These are phyloP conservation scores for Penicillium sp. DNA, from an alignment of 2,329 filamentous ascomycete genomes.

Conservation along the genomic window DNA sequence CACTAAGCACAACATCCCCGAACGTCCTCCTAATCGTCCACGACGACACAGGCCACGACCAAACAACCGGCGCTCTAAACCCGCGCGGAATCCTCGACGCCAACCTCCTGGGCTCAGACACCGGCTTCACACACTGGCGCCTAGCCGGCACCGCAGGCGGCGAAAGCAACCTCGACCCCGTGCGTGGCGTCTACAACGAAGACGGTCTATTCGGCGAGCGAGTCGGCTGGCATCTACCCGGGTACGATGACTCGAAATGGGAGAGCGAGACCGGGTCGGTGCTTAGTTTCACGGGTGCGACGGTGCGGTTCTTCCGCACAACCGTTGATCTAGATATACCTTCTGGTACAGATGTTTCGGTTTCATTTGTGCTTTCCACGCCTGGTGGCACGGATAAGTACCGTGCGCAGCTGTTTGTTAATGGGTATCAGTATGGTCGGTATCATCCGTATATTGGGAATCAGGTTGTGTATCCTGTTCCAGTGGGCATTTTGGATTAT, in stretches of 20 bases:
- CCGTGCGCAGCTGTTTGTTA: slow-evolving; percentile 62
- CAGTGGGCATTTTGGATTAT: slow-evolving; percentile 61
- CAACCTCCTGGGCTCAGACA: slow-evolving; percentile 50
- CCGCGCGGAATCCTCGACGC: slow-evolving; percentile 47
- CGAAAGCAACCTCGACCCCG: slow-evolving; percentile 54
- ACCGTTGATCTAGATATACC: slow-evolving; percentile 54
- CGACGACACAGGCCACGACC: slow-evolving; percentile 49
- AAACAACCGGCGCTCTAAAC: slow-evolving; percentile 32
- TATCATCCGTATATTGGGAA: slow-evolving; percentile 63
- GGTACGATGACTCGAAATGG: slow-evolving; percentile 54
- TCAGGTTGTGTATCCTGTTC: slow-evolving; percentile 62
- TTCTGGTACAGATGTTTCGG: slow-evolving; percentile 54
- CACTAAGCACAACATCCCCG: slow-evolving; percentile 50
- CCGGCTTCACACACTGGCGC: slow-evolving; percentile 56
- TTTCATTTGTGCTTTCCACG: slow-evolving; percentile 57
- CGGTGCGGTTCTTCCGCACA: slow-evolving; percentile 59
- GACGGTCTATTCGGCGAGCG: slow-evolving; percentile 61
- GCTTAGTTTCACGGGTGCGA: slow-evolving; percentile 50
- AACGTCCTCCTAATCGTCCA: slow-evolving; percentile 63
- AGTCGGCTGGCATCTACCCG: slow-evolving; percentile 60
- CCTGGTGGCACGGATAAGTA: slow-evolving; percentile 45
- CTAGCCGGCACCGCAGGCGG: slow-evolving; percentile 60
- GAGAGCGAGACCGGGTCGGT: slow-evolving; percentile 29
- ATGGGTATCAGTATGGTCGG: slow-evolving; percentile 65
- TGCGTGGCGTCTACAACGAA: slow-evolving; percentile 59